Conservation (phyloP, 768 basidiomycete genomes). For the Collybiopsis luxurians region DNA sequence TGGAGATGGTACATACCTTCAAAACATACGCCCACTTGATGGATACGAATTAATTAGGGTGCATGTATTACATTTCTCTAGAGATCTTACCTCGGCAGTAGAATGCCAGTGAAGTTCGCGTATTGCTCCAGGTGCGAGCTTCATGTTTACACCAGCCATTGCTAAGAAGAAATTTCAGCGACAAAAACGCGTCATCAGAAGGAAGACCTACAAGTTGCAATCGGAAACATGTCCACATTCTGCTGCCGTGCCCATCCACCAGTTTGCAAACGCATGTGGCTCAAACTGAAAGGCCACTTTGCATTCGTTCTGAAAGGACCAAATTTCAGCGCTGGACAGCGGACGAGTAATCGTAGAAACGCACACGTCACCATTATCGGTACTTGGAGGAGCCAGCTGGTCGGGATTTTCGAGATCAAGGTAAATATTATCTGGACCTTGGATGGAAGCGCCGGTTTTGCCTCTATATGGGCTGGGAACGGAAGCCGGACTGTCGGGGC, state of each 20-base stretch:
- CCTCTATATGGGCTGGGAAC: constrained; percentile 35
- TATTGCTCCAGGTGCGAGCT: constrained; percentile 37
- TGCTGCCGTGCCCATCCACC: constrained; percentile 71
- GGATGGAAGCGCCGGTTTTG: constrained; percentile 36
- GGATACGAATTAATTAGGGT: too few relatives aligned
- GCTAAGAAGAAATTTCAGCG: not conserved
- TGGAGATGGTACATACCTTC: not conserved
- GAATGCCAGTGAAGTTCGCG: constrained; percentile 49
- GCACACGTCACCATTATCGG: constrained; percentile 46
- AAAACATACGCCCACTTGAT: constrained; percentile 9
- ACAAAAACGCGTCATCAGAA: not conserved
- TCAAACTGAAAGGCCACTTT: constrained; percentile 65
- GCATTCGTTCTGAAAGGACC: constrained; percentile 30
- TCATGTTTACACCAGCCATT: constrained; percentile 39
- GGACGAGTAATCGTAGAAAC: not conserved
- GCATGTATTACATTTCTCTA: not conserved
- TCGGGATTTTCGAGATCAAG: constrained; percentile 59
- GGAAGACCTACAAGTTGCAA: constrained; percentile 29
- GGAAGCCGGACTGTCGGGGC: constrained; percentile 18
- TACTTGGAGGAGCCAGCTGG: constrained; percentile 55
- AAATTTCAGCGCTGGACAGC: not conserved
- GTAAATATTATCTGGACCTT: constrained; percentile 58
- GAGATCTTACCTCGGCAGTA: constrained; percentile 36
- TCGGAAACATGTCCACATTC: constrained; percentile 40
- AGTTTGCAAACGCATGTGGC: constrained; percentile 54